Conservation (phyloP, 106 monocot species). For the Dioscorea zingiberensis region DNA sequence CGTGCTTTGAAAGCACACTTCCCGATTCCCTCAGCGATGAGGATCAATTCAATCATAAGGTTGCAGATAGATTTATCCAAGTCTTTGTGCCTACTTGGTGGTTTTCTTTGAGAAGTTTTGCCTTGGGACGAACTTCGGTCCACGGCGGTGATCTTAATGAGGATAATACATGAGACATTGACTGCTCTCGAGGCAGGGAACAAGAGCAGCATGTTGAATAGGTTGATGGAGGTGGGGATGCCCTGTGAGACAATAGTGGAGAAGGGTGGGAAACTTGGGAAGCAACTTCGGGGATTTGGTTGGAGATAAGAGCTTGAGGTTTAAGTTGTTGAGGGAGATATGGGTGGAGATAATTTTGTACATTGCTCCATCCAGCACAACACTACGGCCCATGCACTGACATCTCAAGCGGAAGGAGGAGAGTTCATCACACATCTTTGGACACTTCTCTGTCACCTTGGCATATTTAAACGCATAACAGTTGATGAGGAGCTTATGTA, state of each 20-base stretch:
- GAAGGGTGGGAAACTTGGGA: background rate
- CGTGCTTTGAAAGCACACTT: no score
- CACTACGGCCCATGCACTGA: background rate
- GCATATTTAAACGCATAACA: background rate
- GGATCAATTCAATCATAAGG: background rate
- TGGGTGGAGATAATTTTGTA: slow-evolving; percentile 14
- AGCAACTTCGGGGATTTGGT: background rate
- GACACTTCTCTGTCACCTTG: slow-evolving; percentile 9
- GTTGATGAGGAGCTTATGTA: no score
- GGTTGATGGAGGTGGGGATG: background rate
- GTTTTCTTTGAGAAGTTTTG: background rate
- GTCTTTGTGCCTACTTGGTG: slow-evolving; percentile 9
- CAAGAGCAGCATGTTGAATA: background rate
- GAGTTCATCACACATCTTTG: slow-evolving; percentile 23
- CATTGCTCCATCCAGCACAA: slow-evolving; percentile 10
- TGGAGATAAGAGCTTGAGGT: background rate
- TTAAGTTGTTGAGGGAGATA: slow-evolving; percentile 6
- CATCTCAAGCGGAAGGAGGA: background rate
- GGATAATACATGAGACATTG: background rate
- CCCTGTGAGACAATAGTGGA: background rate
- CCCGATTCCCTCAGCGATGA: background rate
- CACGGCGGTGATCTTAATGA: background rate
- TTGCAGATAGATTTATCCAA: background rate
- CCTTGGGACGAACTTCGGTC: background rate
- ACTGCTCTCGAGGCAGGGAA: background rate